phyloP scores from a whole-genome alignment of 345 rosid species.

The Isatis tinctoria region DNA sequence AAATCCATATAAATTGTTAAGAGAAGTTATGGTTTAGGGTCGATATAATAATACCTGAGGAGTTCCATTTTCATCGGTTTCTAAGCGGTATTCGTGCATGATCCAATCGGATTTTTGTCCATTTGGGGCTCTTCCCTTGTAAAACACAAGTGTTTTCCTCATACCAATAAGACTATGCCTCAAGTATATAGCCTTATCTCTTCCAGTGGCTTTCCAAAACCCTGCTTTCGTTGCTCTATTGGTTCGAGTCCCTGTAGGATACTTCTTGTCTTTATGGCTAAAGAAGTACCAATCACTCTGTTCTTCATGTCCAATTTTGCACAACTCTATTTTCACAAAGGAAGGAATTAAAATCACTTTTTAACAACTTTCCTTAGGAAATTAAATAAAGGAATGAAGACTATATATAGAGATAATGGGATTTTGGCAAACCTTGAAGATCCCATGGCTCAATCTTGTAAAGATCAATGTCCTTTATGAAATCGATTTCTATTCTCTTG shows the following conservation, averaged over 20 bases:
- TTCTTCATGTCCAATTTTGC: conserved; percentile 87
- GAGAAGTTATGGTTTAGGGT: conserved; percentile 6
- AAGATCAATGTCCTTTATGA: conserved; percentile 76
- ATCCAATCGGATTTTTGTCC: conserved; percentile 98
- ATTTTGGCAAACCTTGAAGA: conserved; percentile 53
- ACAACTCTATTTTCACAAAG: conserved; percentile 47
- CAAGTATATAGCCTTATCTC: conserved; percentile 84
- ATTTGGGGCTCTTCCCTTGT: conserved; percentile 97
- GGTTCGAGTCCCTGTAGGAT: conserved; percentile 97
- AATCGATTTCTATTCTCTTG: conserved; percentile 69
- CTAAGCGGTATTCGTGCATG: conserved; percentile 97
- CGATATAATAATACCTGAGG: conserved; percentile 26
- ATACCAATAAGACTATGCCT: conserved; percentile 81
- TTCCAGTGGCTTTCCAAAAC: conserved; percentile 99
- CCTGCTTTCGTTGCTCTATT: conserved; percentile 98
- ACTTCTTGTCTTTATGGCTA: conserved; percentile 98
- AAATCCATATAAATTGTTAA: neutral
- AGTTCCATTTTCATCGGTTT: conserved; percentile 47
- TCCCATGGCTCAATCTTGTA: conserved; percentile 90
- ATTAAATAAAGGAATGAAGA: neutral
- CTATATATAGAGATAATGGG: neutral
- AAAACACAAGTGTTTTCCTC: conserved; percentile 97
- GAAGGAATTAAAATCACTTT: neutral
- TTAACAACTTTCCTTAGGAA: neutral
- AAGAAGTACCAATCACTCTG: conserved; percentile 98